Conservation (phyloP, 2,329 filamentous ascomycete species). For the Dactylellina cionopaga region DNA sequence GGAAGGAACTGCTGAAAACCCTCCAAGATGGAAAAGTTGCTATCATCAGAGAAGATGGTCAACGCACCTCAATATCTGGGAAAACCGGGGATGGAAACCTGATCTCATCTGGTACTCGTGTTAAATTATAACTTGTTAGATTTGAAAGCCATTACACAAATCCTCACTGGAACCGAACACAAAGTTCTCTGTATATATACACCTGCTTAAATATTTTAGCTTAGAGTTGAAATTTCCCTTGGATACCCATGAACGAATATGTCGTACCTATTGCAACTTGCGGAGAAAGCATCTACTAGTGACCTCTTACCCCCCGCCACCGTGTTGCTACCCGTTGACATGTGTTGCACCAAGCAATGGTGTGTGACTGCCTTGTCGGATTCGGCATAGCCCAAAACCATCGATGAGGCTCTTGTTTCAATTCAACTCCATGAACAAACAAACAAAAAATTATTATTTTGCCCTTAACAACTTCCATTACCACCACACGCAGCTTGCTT, state of each 20-base stretch:
- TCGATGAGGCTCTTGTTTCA: not conserved
- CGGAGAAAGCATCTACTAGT: too few species aligned
- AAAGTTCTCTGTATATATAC: too few species aligned
- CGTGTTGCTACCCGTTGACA: not conserved
- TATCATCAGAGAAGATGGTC: conserved; percentile 18
- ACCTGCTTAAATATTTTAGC: too few species aligned
- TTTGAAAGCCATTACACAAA: too few species aligned
- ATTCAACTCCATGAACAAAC: not conserved
- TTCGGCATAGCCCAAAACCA: not conserved
- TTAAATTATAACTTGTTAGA: conserved; percentile 42
- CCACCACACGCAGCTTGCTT: conserved; percentile 4
- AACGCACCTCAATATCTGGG: conserved; percentile 3
- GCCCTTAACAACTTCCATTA: not conserved
- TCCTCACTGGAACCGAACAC: too few species aligned
- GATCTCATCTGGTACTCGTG: not conserved
- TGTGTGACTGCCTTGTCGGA: conserved; percentile 19
- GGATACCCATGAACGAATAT: too few species aligned
- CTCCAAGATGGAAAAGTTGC: conserved; percentile 25
- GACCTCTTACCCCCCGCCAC: too few species aligned
- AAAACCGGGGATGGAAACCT: not conserved
- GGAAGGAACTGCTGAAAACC: not conserved
- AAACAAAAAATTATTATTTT: not conserved
- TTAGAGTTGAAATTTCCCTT: too few species aligned
- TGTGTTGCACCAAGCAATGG: not conserved
- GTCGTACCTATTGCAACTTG: too few species aligned